These are phyloP conservation scores for Hysterium pulicare DNA, from an alignment of 2,329 filamentous ascomycete species.

Conservation along the genomic window DNA sequence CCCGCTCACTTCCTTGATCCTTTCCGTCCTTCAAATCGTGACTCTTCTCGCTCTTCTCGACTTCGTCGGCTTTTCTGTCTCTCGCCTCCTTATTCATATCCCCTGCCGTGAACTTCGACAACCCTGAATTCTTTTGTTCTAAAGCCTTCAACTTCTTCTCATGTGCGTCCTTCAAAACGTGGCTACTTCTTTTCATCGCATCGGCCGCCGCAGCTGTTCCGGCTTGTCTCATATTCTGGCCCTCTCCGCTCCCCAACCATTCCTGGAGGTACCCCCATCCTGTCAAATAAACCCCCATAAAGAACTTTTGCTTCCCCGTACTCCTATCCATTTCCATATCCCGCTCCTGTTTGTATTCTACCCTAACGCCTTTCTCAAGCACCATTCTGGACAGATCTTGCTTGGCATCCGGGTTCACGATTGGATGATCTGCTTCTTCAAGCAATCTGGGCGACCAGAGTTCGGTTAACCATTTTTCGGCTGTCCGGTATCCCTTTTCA, in stretches of 20 bases:
- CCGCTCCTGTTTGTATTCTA: constrained; percentile 50
- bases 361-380: constrained; percentile 29
- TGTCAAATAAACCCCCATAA: constrained; percentile 62
- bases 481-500: constrained; percentile 57
- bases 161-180: constrained; percentile 3
- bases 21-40: background rate
- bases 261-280: constrained; percentile 66
- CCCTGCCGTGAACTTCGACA: background rate
- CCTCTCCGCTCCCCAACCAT: constrained; percentile 61
- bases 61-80: background rate
- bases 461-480: constrained; percentile 67
- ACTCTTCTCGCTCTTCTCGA: background rate
- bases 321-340: constrained; percentile 54
- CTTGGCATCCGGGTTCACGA: constrained; percentile 40
- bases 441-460: constrained; percentile 60
- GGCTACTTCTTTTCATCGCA: constrained; percentile 52
- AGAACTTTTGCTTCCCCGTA: constrained; percentile 56
- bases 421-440: constrained; percentile 23
- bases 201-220: constrained; percentile 62
- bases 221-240: constrained; percentile 66
- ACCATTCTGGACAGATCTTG: constrained; percentile 37
- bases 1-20: too few species aligned
- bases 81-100: background rate
- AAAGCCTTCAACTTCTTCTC: constrained; percentile 3
- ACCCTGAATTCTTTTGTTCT: background rate